Evolutionary conservation across 345 rosid species (phyloP).

Genomic region (Hevea brasiliensis): DNA sequence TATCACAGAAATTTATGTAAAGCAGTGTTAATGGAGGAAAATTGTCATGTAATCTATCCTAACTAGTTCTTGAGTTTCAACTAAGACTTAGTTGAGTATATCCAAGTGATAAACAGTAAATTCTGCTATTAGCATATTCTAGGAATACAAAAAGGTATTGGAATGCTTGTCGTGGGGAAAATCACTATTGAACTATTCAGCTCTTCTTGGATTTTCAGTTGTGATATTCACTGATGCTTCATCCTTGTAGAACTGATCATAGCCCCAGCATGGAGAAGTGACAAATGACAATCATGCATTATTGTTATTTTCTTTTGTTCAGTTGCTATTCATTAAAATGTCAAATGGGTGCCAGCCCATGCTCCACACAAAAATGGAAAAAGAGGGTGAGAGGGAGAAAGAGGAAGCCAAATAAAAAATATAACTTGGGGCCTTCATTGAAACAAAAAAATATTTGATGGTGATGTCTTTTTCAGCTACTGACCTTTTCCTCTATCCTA

Average conservation of each 20-base stretch:
- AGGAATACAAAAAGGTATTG: background rate
- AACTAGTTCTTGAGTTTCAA: background rate
- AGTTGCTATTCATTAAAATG: background rate
- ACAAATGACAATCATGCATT: no score
- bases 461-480: background rate
- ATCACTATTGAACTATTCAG: background rate
- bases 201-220: background rate
- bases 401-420: background rate
- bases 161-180: background rate
- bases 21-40: background rate
- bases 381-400: background rate
- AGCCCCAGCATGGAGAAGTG: no score
- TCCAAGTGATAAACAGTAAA: background rate
- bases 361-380: background rate
- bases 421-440: background rate
- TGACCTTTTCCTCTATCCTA: background rate
- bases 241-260: no score
- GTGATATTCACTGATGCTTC: background rate
- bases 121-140: background rate
- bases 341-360: background rate
- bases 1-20: background rate
- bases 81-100: background rate
- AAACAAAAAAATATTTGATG: background rate
- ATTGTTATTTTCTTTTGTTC: no score
- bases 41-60: background rate